Conservation (phyloP, 345 rosid species). For the Limnanthes douglasii region DNA sequence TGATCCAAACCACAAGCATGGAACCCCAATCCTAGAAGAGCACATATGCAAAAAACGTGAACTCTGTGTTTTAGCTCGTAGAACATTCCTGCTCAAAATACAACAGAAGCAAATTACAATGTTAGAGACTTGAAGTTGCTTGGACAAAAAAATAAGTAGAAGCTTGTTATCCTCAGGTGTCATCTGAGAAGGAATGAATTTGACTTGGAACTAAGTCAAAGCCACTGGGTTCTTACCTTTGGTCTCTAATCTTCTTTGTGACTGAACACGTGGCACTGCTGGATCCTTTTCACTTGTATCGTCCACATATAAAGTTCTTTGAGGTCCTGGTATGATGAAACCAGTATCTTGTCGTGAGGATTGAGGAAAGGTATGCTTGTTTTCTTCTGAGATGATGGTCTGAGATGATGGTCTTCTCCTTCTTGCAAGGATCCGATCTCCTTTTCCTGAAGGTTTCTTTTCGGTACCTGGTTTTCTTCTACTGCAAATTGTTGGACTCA, state of each 20-base stretch:
- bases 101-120: slow-evolving; percentile 6
- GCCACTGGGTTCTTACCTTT: slow-evolving; percentile 22
- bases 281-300: slow-evolving; percentile 7
- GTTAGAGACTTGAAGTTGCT: background rate
- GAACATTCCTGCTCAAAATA: slow-evolving; percentile 22
- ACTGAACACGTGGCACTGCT: slow-evolving; percentile 5
- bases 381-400: slow-evolving; percentile 2
- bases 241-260: slow-evolving; percentile 10
- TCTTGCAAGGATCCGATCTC: slow-evolving; percentile 18
- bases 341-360: slow-evolving; percentile 8
- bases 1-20: slow-evolving; percentile 31
- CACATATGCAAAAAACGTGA: slow-evolving; percentile 17
- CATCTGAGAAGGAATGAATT: slow-evolving; percentile 6
- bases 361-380: slow-evolving; percentile 10
- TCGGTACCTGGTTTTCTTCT: slow-evolving; percentile 28
- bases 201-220: background rate
- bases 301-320: slow-evolving; percentile 17
- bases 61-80: slow-evolving; percentile 16
- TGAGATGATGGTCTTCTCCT: slow-evolving; percentile 5
- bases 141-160: background rate
- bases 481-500: slow-evolving; percentile 69
- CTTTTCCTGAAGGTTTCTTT: slow-evolving; percentile 27
- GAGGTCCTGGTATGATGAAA: slow-evolving; percentile 14
- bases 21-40: slow-evolving; percentile 50
- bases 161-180: slow-evolving; percentile 2